These are phyloP conservation scores for Rhizophora mangle DNA, from an alignment of 345 rosid species.

Conservation along the genomic window DNA sequence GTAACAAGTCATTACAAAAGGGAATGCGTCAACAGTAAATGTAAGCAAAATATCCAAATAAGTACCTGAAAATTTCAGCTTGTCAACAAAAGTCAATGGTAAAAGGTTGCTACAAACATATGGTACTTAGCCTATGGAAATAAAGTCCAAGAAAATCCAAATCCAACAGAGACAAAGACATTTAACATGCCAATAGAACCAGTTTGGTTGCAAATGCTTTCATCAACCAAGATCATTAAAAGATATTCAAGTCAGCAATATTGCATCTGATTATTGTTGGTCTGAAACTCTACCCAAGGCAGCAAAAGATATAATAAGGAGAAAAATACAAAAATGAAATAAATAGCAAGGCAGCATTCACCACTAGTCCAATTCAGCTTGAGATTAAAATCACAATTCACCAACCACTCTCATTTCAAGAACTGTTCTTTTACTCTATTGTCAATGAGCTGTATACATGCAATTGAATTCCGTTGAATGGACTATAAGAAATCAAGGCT, in stretches of 20 bases:
- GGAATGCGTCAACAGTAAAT: neutral
- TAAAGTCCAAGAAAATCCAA: neutral
- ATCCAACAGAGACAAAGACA: neutral
- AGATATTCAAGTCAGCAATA: neutral
- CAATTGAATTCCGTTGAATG: too few species aligned
- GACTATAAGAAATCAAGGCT: too few species aligned
- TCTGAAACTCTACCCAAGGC: neutral
- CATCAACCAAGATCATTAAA: neutral
- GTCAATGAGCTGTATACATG: too few species aligned
- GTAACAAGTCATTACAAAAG: neutral
- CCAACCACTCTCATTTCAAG: too few species aligned
- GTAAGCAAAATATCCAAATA: neutral
- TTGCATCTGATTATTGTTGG: neutral
- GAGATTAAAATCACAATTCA: too few species aligned
- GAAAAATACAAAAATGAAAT: too few species aligned
- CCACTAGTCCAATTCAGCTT: too few species aligned
- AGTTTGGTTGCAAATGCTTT: neutral
- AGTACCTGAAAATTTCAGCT: neutral
- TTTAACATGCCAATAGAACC: neutral
- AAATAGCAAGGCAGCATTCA: too few species aligned
- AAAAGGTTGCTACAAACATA: neutral
- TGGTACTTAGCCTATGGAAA: neutral
- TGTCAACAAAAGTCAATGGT: neutral
- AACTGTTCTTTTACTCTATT: too few species aligned
- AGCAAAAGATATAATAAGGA: too few species aligned